phyloP scores from a whole-genome alignment of 805 yeast species.

The Lipomyces kockii region DNA sequence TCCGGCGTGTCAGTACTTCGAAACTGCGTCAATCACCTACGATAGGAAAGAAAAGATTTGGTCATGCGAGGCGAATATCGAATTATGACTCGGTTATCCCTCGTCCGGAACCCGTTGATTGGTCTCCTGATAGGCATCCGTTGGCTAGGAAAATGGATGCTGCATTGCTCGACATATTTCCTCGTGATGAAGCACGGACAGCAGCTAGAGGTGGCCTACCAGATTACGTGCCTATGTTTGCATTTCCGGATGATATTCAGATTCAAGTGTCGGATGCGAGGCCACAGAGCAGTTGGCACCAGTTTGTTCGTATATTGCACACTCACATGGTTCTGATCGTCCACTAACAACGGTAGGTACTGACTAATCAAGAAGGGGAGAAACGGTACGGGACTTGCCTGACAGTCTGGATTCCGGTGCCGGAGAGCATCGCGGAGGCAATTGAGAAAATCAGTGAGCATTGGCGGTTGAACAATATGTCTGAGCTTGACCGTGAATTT shows the following conservation, averaged over 20 bases:
- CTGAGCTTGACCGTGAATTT: slow-evolving; percentile 28
- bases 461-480: slow-evolving; percentile 28
- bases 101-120: slow-evolving; percentile 28
- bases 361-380: slow-evolving; percentile 33
- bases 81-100: slow-evolving; percentile 34
- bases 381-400: slow-evolving; percentile 31
- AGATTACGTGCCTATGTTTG: slow-evolving; percentile 37
- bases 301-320: slow-evolving; percentile 20
- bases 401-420: slow-evolving; percentile 31
- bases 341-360: slow-evolving; percentile 7
- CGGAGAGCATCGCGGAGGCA: slow-evolving; percentile 14
- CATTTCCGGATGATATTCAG: slow-evolving; percentile 34
- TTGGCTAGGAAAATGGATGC: slow-evolving; percentile 34
- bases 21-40: not conserved
- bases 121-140: slow-evolving; percentile 29
- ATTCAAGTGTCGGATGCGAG: slow-evolving; percentile 23
- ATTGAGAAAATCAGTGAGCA: slow-evolving; percentile 20
- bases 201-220: slow-evolving; percentile 28
- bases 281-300: slow-evolving; percentile 33
- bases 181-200: slow-evolving; percentile 11
- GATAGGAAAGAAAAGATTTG: slow-evolving; percentile 2
- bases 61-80: slow-evolving; percentile 31
- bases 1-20: slow-evolving; percentile 11
- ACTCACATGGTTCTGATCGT: too few species aligned
- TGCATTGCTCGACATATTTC: slow-evolving; percentile 29